Evolutionary conservation across 2,329 filamentous ascomycete genomes (phyloP), one percentile per base, ranked within the genome.

Genomic region (Immersiporthe knoxdaviesiana): DNA sequence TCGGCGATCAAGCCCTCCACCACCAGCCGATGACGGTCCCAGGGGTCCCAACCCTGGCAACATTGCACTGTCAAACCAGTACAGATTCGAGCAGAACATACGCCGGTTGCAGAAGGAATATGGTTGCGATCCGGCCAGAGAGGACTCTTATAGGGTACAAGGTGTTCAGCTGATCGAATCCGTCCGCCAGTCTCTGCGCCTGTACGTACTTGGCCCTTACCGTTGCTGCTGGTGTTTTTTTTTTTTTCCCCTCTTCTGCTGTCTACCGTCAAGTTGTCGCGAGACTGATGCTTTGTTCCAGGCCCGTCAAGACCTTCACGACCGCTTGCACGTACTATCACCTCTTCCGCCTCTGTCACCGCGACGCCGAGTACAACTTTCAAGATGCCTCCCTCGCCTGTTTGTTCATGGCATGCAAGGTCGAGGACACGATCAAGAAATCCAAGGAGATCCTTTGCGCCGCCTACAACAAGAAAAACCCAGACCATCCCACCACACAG

Each of bases 371-470:
- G 76, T 97, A 97, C 79, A 92, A 92, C 78, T 94, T 90, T 72
- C 81, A 93, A 79, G 95, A 98, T 77, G 94, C 93, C 1, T 93
- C 95, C 0, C 88, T 96, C 8, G 93, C 96, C 0, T 91, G 93
- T 32, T 83, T 99, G 11, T 95, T 98, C 76, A 92, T 94, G 2
- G 94, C 94, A 2, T 98, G 95, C 84, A 99, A 99, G 82, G 94
- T 97, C 60, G 96, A 99, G 80, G 96, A 99, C 79, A 99, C 96
- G 0, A 87, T 97, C 73, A 99, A 99, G 82, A 98, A 98, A 83
- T 97, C 93, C 3, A 90, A 88, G 69, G 96, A 99, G 72, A 97
- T 99, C 71, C 84, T 98, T 21, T 97, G 93, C 69, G 94, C 94
- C 0, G 91, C 93, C 32, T 93, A 95, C 80, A 97, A 97, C 76